Evolutionary conservation across 176 grass and related monocot genomes (phyloP), one percentile per base, ranked within the genome.

Genomic region (Carex pumila): DNA sequence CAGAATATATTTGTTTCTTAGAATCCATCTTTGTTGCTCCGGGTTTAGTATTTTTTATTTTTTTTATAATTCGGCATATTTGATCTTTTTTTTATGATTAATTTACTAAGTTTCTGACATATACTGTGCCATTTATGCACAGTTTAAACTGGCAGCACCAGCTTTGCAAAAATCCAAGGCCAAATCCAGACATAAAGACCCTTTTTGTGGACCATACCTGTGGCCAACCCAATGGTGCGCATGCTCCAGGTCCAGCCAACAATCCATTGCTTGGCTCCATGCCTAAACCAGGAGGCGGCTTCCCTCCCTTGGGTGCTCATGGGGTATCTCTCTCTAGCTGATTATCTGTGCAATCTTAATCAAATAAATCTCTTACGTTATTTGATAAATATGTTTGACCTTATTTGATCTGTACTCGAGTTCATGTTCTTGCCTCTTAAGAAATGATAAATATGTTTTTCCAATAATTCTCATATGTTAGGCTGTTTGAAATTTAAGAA

Each of bases 71-170:
- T 78, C 7, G 73, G 29, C 6, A 15, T 78, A 57, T 77, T 77
- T 57, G 8, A n/a, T 78, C 31, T 78, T 36, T 71, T 43, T 78
- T 62, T 62, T 25, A 11, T 22, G 6, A 32, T 12, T 18, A 12
- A 9, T 21, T 19, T 71, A 41, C 37, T 3, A 78, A 25, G 34
- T 78, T 78, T 32, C 73, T 78, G 73, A 57, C 52, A 31, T 54
- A 8, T 62, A 17, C 17, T 34, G 10, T 50, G 25, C 52, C 22
- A 31, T 78, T 52, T 88, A 61, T 89, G 64, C 72, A 62, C 91
- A 99, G 97, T 89, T 94, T 99, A 85, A 99, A 99, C 85, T 99
- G 97, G 97, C 97, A 99, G 87, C 97, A 99, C 66, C 97, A 99
- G 63, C 93, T 99, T 75, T 99, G 97, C 93, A 99, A 99, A 90